Evolutionary conservation across 345 rosid genomes (phyloP), one percentile per base, ranked within the genome.

Genomic region (Eucalyptus curtisii): DNA sequence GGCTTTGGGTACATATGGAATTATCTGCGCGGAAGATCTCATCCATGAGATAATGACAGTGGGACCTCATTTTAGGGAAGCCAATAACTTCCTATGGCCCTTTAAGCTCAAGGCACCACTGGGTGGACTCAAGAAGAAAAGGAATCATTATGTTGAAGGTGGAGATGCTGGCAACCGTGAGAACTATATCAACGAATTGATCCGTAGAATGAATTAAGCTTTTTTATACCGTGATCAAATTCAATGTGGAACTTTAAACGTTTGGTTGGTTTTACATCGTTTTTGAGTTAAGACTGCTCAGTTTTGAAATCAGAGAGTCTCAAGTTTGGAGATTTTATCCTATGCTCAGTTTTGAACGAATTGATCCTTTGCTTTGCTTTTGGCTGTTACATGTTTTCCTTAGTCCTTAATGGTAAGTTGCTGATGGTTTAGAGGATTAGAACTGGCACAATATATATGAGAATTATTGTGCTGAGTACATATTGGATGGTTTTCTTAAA

Each of bases 121-220:
- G 76, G 97, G 98, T 87, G 99, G 98, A 27, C 91, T 95, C 89
- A 93, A 95, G 94, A 95, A 94, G 93, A 95, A 95, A 92, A 95
- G 99, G 88, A 96, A 95, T 90, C 99, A 96, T 87, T 96, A 95
- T 42, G 98, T 95, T 12, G 97, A 96, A 91, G 97, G 99, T 15
- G 99, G 99, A 40, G 99, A 96, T 90, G 97, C 98, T 0, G 99
- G 99, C 82, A 96, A 96, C 91, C 90, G 99, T 37, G 99, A 97
- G 61, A 93, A 94, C 90, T 93, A 92, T 88, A 92, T 95, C 89
- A 95, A 95, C 22, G 98, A 95, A 92, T 95, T 96, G 87, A 94
- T 96, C 90, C 91, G 97, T 88, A 95, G 98, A 88, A 97, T 97
- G 99, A 96, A 97, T 82, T 96, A 93, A 90, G 86, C 48, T 47